Conservation (phyloP, 306 rosid genomes). For the Cucumis hystrix region DNA sequence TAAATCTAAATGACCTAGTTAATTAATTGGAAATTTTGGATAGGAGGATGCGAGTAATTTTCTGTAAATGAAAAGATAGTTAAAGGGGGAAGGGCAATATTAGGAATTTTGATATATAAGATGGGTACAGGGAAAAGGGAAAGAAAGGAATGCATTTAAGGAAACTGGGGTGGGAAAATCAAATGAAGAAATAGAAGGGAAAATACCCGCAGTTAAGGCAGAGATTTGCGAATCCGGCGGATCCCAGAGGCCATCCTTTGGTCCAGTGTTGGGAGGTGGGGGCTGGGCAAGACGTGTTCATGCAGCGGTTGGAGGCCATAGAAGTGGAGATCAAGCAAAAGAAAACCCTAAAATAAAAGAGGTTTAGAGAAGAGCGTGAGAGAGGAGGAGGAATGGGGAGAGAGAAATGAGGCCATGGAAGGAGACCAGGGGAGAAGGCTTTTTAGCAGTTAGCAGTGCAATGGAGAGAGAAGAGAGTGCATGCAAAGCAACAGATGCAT, state of each 20-base stretch:
- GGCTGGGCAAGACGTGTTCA: constrained; percentile 38
- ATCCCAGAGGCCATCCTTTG: constrained; percentile 82
- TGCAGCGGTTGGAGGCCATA: constrained; percentile 69
- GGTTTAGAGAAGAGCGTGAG: constrained; percentile 13
- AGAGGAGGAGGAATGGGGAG: background rate
- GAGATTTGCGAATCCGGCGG: constrained; percentile 84
- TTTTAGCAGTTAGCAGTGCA: background rate
- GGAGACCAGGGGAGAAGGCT: background rate
- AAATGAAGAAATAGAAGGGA: background rate
- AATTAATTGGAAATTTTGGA: background rate
- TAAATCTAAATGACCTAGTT: background rate
- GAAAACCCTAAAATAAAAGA: constrained; percentile 40
- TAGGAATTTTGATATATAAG: background rate
- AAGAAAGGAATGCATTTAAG: background rate
- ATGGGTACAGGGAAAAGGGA: background rate
- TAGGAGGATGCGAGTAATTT: background rate
- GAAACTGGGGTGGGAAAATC: background rate
- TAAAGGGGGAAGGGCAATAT: background rate
- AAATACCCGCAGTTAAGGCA: constrained; percentile 82
- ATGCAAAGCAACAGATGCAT: constrained; percentile 69
- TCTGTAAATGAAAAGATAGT: background rate
- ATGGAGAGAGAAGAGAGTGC: constrained; percentile 35
- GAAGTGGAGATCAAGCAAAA: constrained; percentile 28
- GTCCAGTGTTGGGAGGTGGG: constrained; percentile 43
- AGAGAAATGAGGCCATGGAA: background rate